These are phyloP conservation scores for Alternaria triticimaculans DNA, from an alignment of 2,329 filamentous ascomycete genomes.

Conservation along the genomic window DNA sequence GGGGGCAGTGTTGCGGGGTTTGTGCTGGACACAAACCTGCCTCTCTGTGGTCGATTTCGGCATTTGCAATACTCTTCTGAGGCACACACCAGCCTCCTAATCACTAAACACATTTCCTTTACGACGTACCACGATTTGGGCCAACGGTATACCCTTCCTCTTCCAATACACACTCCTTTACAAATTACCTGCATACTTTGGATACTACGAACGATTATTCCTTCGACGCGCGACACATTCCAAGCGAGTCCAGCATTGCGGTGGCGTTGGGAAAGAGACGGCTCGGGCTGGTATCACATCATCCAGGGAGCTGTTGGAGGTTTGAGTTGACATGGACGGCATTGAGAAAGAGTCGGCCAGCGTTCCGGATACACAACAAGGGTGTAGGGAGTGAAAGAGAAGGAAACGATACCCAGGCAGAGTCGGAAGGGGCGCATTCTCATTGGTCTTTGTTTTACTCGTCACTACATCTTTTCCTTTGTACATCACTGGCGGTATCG, in stretches of 20 bases:
- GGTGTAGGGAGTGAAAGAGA: constrained; percentile 7
- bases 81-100: constrained; percentile 34
- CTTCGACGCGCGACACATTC: constrained; percentile 8
- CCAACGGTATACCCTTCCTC: constrained; percentile 34
- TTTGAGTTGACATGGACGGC: constrained; percentile 21
- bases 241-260: constrained; percentile 17
- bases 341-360: constrained; percentile 12
- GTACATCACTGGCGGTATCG: constrained; percentile 8
- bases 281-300: constrained; percentile 22
- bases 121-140: constrained; percentile 41
- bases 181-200: constrained; percentile 21
- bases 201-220: constrained; percentile 6
- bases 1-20: constrained; percentile 16
- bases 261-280: constrained; percentile 30
- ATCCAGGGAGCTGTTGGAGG: constrained; percentile 11
- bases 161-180: constrained; percentile 20
- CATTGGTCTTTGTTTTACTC: constrained; percentile 2
- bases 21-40: constrained; percentile 43
- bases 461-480: constrained; percentile 5
- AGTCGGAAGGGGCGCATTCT: constrained; percentile 7
- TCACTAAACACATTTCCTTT: constrained; percentile 25
- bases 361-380: constrained; percentile 8
- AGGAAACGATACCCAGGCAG: constrained; percentile 16
- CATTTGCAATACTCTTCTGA: constrained; percentile 20
- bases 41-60: not conserved